phyloP scores from a whole-genome alignment of 2,329 filamentous ascomycete genomes.

The Apiospora kogelbergensis region DNA sequence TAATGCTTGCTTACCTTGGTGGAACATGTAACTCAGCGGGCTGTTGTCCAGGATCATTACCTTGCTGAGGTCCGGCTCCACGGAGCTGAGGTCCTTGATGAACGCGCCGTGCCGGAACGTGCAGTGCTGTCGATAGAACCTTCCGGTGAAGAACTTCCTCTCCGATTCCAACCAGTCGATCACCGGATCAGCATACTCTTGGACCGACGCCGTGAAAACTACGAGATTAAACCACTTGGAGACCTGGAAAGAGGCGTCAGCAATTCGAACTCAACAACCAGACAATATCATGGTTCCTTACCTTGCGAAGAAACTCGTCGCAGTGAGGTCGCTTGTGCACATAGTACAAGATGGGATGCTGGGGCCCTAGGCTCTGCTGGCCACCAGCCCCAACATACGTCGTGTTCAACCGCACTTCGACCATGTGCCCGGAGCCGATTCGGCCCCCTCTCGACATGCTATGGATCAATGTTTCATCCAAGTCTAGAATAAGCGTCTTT shows the following conservation, averaged over 20 bases:
- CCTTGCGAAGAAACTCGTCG: conserved; percentile 90
- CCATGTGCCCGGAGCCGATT: conserved; percentile 97
- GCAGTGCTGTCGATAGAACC: conserved; percentile 97
- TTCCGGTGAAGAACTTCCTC: conserved; percentile 89
- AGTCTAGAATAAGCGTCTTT: conserved; percentile 92
- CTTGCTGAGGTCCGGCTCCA: conserved; percentile 94
- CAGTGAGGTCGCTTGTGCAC: conserved; percentile 97
- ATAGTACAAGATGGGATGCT: conserved; percentile 97
- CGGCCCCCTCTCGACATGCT: conserved; percentile 95
- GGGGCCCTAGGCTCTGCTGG: conserved; percentile 69
- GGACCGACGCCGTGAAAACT: conserved; percentile 94
- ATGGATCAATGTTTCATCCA: conserved; percentile 97
- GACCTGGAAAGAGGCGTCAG: conserved; percentile 49
- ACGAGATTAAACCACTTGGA: conserved; percentile 99
- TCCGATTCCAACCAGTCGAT: conserved; percentile 98
- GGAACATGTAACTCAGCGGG: conserved; percentile 96
- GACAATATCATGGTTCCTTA: conserved; percentile 36
- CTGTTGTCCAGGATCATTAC: conserved; percentile 99
- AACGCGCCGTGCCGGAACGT: conserved; percentile 94
- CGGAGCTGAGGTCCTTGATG: conserved; percentile 94
- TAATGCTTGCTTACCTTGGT: conserved; percentile 71
- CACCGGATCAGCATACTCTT: conserved; percentile 97
- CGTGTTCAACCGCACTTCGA: conserved; percentile 87
- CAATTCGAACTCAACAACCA: neutral
- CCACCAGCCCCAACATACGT: conserved; percentile 67